Conservation (phyloP, 257 asterid genomes). For the Fraxinus americana region DNA sequence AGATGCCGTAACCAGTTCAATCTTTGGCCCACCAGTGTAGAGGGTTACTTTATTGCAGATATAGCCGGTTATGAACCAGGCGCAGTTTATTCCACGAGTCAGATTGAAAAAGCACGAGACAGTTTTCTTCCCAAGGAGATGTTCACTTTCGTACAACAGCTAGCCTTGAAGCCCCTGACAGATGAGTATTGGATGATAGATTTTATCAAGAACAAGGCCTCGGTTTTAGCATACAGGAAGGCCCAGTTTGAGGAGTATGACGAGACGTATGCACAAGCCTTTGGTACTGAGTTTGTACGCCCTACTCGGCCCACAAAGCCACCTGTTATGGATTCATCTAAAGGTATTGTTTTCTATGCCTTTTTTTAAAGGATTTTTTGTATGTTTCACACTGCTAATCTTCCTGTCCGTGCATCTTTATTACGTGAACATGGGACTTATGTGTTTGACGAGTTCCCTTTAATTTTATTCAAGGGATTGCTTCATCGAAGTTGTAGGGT, state of each 20-base stretch:
- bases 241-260: slow-evolving; percentile 81
- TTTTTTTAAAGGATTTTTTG: not conserved
- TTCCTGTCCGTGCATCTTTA: not conserved
- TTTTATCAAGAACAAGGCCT: slow-evolving; percentile 69
- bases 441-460: not conserved
- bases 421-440: not conserved
- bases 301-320: slow-evolving; percentile 60
- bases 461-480: not conserved
- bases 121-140: slow-evolving; percentile 60
- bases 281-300: slow-evolving; percentile 62
- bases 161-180: slow-evolving; percentile 61
- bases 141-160: slow-evolving; percentile 50
- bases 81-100: slow-evolving; percentile 51
- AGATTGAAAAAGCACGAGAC: slow-evolving; percentile 70
- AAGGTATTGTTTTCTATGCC: slow-evolving; percentile 50
- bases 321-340: slow-evolving; percentile 50
- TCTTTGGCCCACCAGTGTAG: slow-evolving; percentile 53
- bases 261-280: slow-evolving; percentile 93
- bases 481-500: not conserved
- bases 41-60: slow-evolving; percentile 66
- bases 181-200: slow-evolving; percentile 39
- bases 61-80: slow-evolving; percentile 68
- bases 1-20: slow-evolving; percentile 66
- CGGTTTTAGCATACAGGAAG: slow-evolving; percentile 66
- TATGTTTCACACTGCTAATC: not conserved